Base-by-base conservation (phyloP, 2,329 filamentous ascomycete species). In the Fusarium siculi region DNA sequence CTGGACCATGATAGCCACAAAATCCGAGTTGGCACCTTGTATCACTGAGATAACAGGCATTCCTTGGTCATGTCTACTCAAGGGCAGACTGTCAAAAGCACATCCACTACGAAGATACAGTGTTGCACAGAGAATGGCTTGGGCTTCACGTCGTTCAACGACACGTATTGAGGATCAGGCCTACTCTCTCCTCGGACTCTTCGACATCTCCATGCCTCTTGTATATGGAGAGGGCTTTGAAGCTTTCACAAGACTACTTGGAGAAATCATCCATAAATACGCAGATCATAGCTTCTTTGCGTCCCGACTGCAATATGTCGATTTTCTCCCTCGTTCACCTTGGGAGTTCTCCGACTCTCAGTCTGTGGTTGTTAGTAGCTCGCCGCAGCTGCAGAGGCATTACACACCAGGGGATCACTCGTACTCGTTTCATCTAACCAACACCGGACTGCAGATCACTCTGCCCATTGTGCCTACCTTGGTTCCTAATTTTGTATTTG, bases 21-120 rank as follows among this genome's bases (percentile, higher is more conserved):
- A 5, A 0, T 3, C 49, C 0, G 49, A 52, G 14, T 4, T 52
- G 3, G 49, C 49, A 1, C 49, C 49, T 0, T 53, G 2, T 0
- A 53, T 53, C 9, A 53, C 49, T 7, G 49, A 37, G 7, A 53
- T 53, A 1, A 53, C 49, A 4, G 32, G 49, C 0, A 53, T 53
- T 0, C 49, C 49, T 1, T 37, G 49, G 49, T 23, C 23, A 3
- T 2, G 49, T 9, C 32, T 53, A 0, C 49, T 53, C 18, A 53
- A 53, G 9, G 49, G 49, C 2, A 2, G 49, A 4, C n/a, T 37
- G 0, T 53, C 49, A 7, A 37, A 53, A 3, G 3, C 49, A 6
- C 49, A 53, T 16, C 49, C 49, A 5, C 14, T 53, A 0, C 23
- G 49, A 2, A 53, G 49, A 37, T 53, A 53, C 2, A 53, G 49